phyloP scores from a whole-genome alignment of 1,139 yeast species.

The Suhomyces panamericanus region DNA sequence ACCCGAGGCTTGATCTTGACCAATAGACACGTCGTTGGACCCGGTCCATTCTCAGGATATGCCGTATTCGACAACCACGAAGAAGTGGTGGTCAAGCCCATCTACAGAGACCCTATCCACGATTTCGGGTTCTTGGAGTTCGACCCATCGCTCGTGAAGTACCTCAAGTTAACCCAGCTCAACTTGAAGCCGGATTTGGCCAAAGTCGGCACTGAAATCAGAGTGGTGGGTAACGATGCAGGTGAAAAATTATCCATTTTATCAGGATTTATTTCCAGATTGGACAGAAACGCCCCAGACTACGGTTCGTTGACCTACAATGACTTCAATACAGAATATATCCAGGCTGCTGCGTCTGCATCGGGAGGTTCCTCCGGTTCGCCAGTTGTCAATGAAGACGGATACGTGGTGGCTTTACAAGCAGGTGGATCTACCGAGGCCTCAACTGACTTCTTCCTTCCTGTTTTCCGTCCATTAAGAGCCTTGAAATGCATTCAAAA shows the following conservation, averaged over 20 bases:
- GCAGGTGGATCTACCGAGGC: slow-evolving; percentile 94
- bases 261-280: slow-evolving; percentile 85
- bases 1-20: slow-evolving; percentile 80
- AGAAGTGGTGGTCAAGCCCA: slow-evolving; percentile 83
- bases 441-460: slow-evolving; percentile 89
- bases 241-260: slow-evolving; percentile 90
- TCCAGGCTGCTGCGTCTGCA: slow-evolving; percentile 95
- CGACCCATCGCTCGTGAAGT: slow-evolving; percentile 68
- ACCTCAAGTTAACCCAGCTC: slow-evolving; percentile 68
- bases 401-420: slow-evolving; percentile 86
- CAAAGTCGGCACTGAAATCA: slow-evolving; percentile 83
- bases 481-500: slow-evolving; percentile 75
- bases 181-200: slow-evolving; percentile 80
- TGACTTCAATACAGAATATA: slow-evolving; percentile 93
- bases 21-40: slow-evolving; percentile 92
- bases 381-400: slow-evolving; percentile 87
- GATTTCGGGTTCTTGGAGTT: slow-evolving; percentile 82
- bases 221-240: slow-evolving; percentile 95
- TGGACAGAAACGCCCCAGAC: slow-evolving; percentile 94
- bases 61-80: slow-evolving; percentile 95
- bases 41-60: slow-evolving; percentile 90
- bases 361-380: slow-evolving; percentile 97
- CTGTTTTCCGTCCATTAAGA: slow-evolving; percentile 78
- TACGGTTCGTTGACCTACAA: slow-evolving; percentile 88
- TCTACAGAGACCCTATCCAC: slow-evolving; percentile 82